phyloP scores from a whole-genome alignment of 2,329 filamentous ascomycete species.

The Penicillium carneum region DNA sequence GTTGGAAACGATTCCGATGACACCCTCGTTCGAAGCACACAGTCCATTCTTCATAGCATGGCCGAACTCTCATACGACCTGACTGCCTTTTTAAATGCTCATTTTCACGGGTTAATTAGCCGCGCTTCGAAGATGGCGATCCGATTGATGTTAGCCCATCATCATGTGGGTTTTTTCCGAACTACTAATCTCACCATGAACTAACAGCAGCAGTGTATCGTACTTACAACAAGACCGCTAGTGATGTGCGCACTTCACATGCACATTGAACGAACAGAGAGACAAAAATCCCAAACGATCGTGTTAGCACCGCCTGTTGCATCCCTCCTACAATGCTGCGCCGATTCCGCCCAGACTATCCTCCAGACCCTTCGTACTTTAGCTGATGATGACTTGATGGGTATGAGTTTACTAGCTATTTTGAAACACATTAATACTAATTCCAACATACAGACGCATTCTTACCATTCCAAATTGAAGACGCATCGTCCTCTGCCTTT shows the following conservation, averaged over 20 bases:
- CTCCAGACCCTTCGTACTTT: constrained; percentile 37
- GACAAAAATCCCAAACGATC: constrained; percentile 29
- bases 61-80: constrained; percentile 38
- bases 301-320: constrained; percentile 28
- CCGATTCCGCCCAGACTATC: constrained; percentile 37
- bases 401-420: constrained; percentile 13
- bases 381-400: constrained; percentile 36
- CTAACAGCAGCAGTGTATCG: constrained; percentile 33
- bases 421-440: background rate
- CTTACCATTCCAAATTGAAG: constrained; percentile 53
- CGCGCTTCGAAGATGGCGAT: constrained; percentile 39
- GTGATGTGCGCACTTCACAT: constrained; percentile 40
- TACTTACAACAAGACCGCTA: constrained; percentile 37
- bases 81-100: constrained; percentile 33
- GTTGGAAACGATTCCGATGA: constrained; percentile 36
- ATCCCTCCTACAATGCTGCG: constrained; percentile 38
- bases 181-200: background rate
- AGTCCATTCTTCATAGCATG: constrained; percentile 38
- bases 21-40: constrained; percentile 36
- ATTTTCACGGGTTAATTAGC: constrained; percentile 38
- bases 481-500: constrained; percentile 54
- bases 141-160: constrained; percentile 38
- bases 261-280: constrained; percentile 36
- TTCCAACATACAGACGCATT: constrained; percentile 43
- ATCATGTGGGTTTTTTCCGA: constrained; percentile 31